Evolutionary conservation across 768 basidiomycete species (phyloP).

Genomic region (Boletus speciosus): DNA sequence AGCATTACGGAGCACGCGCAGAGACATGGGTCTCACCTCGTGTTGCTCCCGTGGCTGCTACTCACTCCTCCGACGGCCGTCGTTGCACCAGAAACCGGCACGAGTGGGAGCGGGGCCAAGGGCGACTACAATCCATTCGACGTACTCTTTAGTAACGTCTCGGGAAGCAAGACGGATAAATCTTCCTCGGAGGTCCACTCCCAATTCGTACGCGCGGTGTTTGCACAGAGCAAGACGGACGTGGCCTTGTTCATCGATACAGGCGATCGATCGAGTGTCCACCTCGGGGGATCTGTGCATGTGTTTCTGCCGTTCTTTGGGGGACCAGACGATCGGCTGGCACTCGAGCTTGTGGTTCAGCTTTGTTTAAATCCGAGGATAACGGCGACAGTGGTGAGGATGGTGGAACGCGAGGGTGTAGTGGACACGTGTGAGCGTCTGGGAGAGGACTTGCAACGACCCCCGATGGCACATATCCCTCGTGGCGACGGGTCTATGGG

Average conservation of each 20-base stretch:
- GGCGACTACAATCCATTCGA: slow-evolving; percentile 66
- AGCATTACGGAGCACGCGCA: slow-evolving; percentile 68
- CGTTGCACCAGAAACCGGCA: not conserved
- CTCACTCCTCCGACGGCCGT: slow-evolving; percentile 24
- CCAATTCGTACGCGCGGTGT: slow-evolving; percentile 80
- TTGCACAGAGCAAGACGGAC: slow-evolving; percentile 65
- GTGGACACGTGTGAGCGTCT: not conserved
- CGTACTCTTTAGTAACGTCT: slow-evolving; percentile 43
- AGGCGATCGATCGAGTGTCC: slow-evolving; percentile 31
- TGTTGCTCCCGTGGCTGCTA: slow-evolving; percentile 80
- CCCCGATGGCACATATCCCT: slow-evolving; percentile 18
- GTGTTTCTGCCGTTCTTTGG: slow-evolving; percentile 91
- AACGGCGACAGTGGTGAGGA: slow-evolving; percentile 70
- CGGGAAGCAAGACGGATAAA: slow-evolving; percentile 29
- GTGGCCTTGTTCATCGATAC: slow-evolving; percentile 84
- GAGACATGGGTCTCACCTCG: slow-evolving; percentile 59
- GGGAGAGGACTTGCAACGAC: slow-evolving; percentile 19
- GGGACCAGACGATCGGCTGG: slow-evolving; percentile 88
- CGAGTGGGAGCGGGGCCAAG: not conserved
- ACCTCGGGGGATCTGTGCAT: slow-evolving; percentile 45
- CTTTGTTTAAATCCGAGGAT: slow-evolving; percentile 67
- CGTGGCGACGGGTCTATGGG: not conserved
- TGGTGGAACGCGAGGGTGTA: slow-evolving; percentile 48
- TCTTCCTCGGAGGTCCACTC: slow-evolving; percentile 63
- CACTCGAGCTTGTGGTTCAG: slow-evolving; percentile 80